These are phyloP conservation scores for Gaeumannomyces tritici DNA, from an alignment of 2,329 filamentous ascomycete genomes.

Conservation along the genomic window DNA sequence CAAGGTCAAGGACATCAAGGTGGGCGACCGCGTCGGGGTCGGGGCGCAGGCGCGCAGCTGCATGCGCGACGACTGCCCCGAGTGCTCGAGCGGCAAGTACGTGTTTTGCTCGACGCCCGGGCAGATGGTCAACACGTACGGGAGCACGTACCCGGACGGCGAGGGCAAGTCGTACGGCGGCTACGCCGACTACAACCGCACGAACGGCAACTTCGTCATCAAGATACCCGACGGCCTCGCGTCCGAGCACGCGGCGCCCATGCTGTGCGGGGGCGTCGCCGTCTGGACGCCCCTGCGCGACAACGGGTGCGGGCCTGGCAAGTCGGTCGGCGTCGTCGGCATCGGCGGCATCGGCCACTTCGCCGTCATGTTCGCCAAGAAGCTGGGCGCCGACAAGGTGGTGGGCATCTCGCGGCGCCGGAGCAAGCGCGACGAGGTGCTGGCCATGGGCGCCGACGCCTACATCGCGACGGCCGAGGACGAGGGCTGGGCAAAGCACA, in stretches of 20 bases:
- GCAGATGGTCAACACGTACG: slow-evolving; percentile 8
- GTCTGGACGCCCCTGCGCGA: slow-evolving; percentile 9
- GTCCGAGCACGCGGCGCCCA: slow-evolving; percentile 12
- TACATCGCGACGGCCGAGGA: slow-evolving; percentile 33
- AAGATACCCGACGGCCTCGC: slow-evolving; percentile 15
- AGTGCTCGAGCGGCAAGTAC: slow-evolving; percentile 6
- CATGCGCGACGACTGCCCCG: slow-evolving; percentile 24
- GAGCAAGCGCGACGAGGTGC: slow-evolving; percentile 8
- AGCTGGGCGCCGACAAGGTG: slow-evolving; percentile 10
- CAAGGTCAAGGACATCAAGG: slow-evolving; percentile 29
- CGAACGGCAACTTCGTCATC: slow-evolving; percentile 29
- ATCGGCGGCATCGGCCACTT: slow-evolving; percentile 13
- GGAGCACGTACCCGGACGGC: slow-evolving; percentile 19
- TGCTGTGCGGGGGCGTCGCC: slow-evolving; percentile 14
- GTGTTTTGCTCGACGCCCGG: slow-evolving; percentile 7
- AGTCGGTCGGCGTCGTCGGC: slow-evolving; percentile 9
- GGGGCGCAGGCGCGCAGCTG: slow-evolving; percentile 10
- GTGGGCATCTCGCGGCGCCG: slow-evolving; percentile 9
- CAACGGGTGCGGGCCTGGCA: slow-evolving; percentile 5
- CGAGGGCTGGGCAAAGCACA: slow-evolving; percentile 41
- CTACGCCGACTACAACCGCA: slow-evolving; percentile 14
- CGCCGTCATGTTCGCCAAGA: slow-evolving; percentile 10
- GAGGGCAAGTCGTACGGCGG: slow-evolving; percentile 21
- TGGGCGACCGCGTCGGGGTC: slow-evolving; percentile 12
- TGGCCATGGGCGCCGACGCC: slow-evolving; percentile 9